Evolutionary conservation across 495 filamentous ascomycete genomes (phyloP), one percentile per base, ranked within the genome.

Genomic region (Penicillium angulare): DNA sequence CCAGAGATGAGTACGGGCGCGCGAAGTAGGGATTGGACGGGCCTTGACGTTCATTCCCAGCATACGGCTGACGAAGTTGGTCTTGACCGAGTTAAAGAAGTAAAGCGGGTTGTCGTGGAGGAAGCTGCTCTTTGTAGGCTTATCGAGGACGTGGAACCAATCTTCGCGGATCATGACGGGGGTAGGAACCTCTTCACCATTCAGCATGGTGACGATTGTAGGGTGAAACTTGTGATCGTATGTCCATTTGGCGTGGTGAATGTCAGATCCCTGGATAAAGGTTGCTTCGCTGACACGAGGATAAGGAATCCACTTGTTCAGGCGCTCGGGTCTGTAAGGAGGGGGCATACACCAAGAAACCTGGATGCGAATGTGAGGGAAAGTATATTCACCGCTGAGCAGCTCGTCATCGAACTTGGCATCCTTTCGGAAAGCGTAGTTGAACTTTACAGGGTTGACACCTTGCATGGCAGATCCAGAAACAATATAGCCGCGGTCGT

Each of bases 171-270:
- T 44, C 41, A 44, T 44, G 16, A 32, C 20, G 2, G 41, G 41
- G 31, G 41, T 44, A 2, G 23, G 15, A 12, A 44, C 41, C 9
- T 44, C 41, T 16, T 32, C 27, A 6, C 41, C 41, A 12, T 44
- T 44, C 13, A 44, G 27, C 5, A 15, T 44, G 15, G 41, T 44
- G 5, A 10, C 24, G 18, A 44, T 44, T 2, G 27, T 44, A 16
- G 41, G 41, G 24, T 44, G 41, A 24, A 44, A 44, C 41, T 44
- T 44, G 41, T 44, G 41, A 24, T 44, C 41, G 24, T 44, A 44
- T 7, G 41, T 44, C 41, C 41, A 44, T 20, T 16, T 32, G 41
- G 41, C 41, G 41, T 29, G n/a, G 16, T 44, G 41, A 1, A 44
- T 18, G 20, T 44, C 41, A 20, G 23, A 29, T 29, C 41, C 41